Evolutionary conservation across 2,329 filamentous ascomycete species (phyloP).

Genomic region (Dendrostoma leiphaemia): DNA sequence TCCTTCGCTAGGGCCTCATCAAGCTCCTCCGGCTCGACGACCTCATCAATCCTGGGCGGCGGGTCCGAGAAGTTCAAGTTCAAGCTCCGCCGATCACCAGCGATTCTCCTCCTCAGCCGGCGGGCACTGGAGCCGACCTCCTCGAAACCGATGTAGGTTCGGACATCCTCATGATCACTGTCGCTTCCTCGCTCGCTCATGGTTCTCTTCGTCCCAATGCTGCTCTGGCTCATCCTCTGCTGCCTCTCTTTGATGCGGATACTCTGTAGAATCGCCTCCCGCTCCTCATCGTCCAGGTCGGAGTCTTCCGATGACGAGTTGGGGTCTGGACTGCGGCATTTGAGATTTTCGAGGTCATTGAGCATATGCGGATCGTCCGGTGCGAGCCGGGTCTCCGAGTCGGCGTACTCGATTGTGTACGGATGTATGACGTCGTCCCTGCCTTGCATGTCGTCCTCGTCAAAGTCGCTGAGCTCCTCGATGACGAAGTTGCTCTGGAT

Average conservation of each 20-base stretch:
- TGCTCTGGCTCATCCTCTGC: constrained; percentile 49
- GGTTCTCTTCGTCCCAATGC: constrained; percentile 50
- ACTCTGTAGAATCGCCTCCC: constrained; percentile 35
- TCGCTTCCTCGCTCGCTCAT: constrained; percentile 52
- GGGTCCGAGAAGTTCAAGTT: constrained; percentile 50
- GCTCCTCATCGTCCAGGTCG: constrained; percentile 37
- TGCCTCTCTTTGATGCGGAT: constrained; percentile 43
- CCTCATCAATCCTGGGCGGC: constrained; percentile 50
- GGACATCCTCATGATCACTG: constrained; percentile 40
- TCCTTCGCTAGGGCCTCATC: constrained; percentile 44
- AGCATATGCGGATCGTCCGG: constrained; percentile 43
- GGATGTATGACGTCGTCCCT: constrained; percentile 42
- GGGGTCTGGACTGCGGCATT: constrained; percentile 38
- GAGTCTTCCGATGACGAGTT: constrained; percentile 31
- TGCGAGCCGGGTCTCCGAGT: constrained; percentile 36
- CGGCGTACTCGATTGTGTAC: constrained; percentile 43
- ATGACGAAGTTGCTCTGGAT: constrained; percentile 34
- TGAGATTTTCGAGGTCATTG: constrained; percentile 43
- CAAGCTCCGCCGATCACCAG: constrained; percentile 44
- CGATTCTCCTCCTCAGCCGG: constrained; percentile 43
- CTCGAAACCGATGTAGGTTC: constrained; percentile 35
- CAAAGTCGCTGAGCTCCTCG: constrained; percentile 45
- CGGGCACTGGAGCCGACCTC: constrained; percentile 48
- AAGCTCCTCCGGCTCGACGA: constrained; percentile 45
- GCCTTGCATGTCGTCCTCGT: constrained; percentile 41